Evolutionary conservation across 257 asterid genomes (phyloP).

Genomic region (Leptodermis oblonga): DNA sequence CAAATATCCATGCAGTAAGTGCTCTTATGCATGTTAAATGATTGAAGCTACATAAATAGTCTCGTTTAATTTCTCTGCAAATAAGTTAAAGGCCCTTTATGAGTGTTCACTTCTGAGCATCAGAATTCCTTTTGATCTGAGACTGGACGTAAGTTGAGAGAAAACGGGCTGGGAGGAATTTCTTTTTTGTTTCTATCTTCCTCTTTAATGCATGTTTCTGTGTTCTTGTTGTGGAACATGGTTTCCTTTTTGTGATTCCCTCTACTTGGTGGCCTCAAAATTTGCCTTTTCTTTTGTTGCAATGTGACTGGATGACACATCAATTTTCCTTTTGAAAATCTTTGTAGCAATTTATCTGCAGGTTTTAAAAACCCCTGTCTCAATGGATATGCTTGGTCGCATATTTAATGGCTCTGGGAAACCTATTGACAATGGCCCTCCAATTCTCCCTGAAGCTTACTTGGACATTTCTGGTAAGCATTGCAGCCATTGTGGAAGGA

Average conservation of each 20-base stretch:
- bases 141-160: background rate
- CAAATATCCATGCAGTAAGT: too few relatives aligned
- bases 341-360: constrained; percentile 14
- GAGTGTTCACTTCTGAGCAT: background rate
- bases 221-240: background rate
- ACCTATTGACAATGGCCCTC: constrained; percentile 98
- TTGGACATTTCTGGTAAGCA: constrained; percentile 93
- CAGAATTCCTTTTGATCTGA: background rate
- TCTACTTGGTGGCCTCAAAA: background rate
- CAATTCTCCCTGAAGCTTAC: constrained; percentile 97
- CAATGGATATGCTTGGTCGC: constrained; percentile 56
- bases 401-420: constrained; percentile 58
- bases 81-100: background rate
- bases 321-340: background rate
- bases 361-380: constrained; percentile 54
- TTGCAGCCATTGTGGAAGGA: constrained; percentile 10
- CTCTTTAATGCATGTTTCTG: background rate
- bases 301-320: background rate
- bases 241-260: background rate
- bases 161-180: background rate
- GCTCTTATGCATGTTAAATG: background rate
- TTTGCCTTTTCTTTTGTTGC: background rate
- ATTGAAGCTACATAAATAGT: too few relatives aligned
- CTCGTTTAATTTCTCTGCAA: background rate
- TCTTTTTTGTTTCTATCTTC: background rate